phyloP scores from a whole-genome alignment of 495 filamentous ascomycete species.

The Neurospora sp. region DNA sequence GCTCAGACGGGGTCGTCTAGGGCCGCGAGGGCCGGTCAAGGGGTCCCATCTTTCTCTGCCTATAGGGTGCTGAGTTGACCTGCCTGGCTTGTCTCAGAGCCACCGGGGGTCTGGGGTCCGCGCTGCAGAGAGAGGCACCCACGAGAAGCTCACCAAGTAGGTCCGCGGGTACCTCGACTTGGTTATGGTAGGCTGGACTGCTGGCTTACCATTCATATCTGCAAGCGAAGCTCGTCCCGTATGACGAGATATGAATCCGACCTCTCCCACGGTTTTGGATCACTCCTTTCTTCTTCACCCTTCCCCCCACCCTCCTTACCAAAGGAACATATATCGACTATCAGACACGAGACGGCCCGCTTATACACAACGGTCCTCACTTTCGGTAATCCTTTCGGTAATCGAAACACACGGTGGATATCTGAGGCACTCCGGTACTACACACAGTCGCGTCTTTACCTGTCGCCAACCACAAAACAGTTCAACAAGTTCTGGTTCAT shows the following conservation, averaged over 20 bases:
- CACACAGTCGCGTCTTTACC: not conserved
- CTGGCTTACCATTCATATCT: not conserved
- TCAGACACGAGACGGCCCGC: not conserved
- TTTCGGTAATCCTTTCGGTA: not conserved
- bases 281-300: constrained; percentile 9
- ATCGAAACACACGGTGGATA: not conserved
- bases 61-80: not conserved
- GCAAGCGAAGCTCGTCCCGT: constrained; percentile 10
- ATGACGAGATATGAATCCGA: constrained; percentile 23
- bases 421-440: not conserved
- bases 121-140: not conserved
- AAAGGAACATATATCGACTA: not conserved
- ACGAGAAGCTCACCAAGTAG: not conserved
- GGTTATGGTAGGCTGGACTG: not conserved
- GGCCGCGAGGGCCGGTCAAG: not conserved
- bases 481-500: not conserved
- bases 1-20: not conserved
- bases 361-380: not conserved
- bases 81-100: not conserved
- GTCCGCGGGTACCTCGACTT: not conserved
- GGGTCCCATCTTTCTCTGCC: not conserved
- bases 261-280: constrained; percentile 20
- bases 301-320: constrained; percentile 2
- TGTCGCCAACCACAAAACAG: not conserved
- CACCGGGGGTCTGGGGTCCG: not conserved